Percentiles rank a stretch among this genome's conserved stretches.
phyloP scores from a whole-genome alignment of 495 filamentous ascomycete species.

The Aspergillus cristatus region DNA sequence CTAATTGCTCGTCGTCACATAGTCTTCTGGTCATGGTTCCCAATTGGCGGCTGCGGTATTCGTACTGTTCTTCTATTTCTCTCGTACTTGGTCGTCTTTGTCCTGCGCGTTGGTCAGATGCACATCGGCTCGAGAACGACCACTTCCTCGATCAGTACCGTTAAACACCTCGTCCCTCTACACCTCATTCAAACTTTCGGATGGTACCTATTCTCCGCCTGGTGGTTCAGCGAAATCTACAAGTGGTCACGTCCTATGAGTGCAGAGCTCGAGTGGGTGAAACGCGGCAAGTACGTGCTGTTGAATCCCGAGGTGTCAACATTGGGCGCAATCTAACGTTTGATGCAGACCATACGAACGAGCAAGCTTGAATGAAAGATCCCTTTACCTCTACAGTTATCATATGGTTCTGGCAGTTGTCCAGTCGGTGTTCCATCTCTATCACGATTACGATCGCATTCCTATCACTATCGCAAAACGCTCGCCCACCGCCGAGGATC shows the following conservation, averaged over 20 bases:
- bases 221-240: constrained; percentile 74
- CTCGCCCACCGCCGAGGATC: constrained; percentile 20
- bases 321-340: background rate
- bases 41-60: constrained; percentile 63
- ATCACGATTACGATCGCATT: constrained; percentile 64
- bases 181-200: constrained; percentile 56
- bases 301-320: background rate
- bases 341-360: constrained; percentile 51
- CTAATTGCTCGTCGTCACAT: constrained; percentile 6
- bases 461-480: constrained; percentile 41
- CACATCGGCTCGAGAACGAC: constrained; percentile 63
- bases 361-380: constrained; percentile 74
- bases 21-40: constrained; percentile 86
- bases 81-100: constrained; percentile 54
- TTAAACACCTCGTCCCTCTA: constrained; percentile 45
- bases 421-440: constrained; percentile 63
- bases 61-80: constrained; percentile 67
- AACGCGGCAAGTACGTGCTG: constrained; percentile 47
- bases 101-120: constrained; percentile 78
- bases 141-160: constrained; percentile 53
- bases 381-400: constrained; percentile 68
- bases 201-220: constrained; percentile 70
- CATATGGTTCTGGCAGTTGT: constrained; percentile 56
- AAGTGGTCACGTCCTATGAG: constrained; percentile 60
- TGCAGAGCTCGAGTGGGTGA: constrained; percentile 62